A percentile compares a stretch with the other conserved stretches of the same genome.
These are phyloP conservation scores for Penicillium canescens DNA, from an alignment of 495 filamentous ascomycete genomes.

Conservation along the genomic window DNA sequence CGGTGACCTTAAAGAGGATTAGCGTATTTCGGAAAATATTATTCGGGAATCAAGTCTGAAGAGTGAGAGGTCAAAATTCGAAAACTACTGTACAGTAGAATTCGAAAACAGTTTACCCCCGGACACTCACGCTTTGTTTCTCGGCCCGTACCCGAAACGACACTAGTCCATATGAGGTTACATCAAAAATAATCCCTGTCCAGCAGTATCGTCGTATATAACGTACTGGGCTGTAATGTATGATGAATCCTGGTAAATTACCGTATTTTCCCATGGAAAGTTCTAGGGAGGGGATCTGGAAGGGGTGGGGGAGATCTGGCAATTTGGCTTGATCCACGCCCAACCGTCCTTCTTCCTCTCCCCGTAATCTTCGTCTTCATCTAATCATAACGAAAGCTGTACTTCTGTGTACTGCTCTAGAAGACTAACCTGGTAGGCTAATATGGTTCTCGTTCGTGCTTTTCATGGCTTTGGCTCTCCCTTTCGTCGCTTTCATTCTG, in stretches of 20 bases:
- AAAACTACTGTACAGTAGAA: too few relatives aligned
- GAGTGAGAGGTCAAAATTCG: too few relatives aligned
- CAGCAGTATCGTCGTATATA: not conserved
- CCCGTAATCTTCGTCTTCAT: not conserved
- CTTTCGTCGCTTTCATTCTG: not conserved
- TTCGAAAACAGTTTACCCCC: too few relatives aligned
- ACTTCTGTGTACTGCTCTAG: not conserved
- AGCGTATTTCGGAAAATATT: too few relatives aligned
- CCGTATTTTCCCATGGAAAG: constrained; percentile 1
- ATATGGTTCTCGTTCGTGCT: not conserved
- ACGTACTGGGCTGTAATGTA: constrained; percentile 1
- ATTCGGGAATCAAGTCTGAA: too few relatives aligned
- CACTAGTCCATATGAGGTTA: not conserved
- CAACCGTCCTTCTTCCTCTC: not conserved
- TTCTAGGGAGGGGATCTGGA: not conserved
- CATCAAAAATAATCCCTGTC: not conserved
- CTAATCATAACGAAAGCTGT: not conserved
- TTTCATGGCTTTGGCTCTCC: not conserved
- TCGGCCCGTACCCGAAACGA: too few relatives aligned
- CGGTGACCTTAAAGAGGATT: too few relatives aligned
- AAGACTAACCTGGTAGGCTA: constrained; percentile 1
- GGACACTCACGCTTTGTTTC: too few relatives aligned
- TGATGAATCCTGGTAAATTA: not conserved
- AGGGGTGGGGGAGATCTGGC: not conserved
- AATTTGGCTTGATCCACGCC: not conserved